These are phyloP conservation scores for Aspergillus coremiiformis DNA, from an alignment of 495 filamentous ascomycete species.

Conservation along the genomic window DNA sequence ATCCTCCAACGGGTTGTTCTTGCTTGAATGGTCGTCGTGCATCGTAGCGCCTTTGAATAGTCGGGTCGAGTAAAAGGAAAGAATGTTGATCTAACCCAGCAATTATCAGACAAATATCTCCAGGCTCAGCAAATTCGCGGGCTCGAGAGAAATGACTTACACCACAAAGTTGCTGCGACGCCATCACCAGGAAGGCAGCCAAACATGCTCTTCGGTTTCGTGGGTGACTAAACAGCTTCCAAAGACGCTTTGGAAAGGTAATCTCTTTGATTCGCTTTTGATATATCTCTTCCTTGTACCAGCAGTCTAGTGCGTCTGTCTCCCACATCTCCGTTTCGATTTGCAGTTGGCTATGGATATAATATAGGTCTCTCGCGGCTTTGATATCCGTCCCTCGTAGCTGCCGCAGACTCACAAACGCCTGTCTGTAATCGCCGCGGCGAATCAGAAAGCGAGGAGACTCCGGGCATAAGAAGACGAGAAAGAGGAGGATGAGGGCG, in stretches of 20 bases:
- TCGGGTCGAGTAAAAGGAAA: slow-evolving; percentile 64
- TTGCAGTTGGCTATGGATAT: slow-evolving; percentile 55
- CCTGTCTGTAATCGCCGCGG: slow-evolving; percentile 51
- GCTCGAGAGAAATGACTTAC: not conserved
- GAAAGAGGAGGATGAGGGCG: slow-evolving; percentile 52
- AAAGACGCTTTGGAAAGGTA: not conserved
- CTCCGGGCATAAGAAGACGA: slow-evolving; percentile 67
- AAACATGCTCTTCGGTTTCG: slow-evolving; percentile 54
- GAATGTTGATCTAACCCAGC: slow-evolving; percentile 51
- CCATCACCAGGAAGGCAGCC: slow-evolving; percentile 57
- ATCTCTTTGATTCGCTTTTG: slow-evolving; percentile 3
- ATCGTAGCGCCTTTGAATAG: slow-evolving; percentile 56
- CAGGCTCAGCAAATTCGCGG: not conserved
- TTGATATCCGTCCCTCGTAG: slow-evolving; percentile 59
- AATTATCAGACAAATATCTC: not conserved
- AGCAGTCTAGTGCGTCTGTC: not conserved
- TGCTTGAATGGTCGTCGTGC: slow-evolving; percentile 17
- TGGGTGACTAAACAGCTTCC: slow-evolving; percentile 48
- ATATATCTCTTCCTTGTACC: slow-evolving; percentile 14
- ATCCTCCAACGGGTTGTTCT: not conserved
- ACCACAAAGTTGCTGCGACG: slow-evolving; percentile 70
- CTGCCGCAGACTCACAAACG: slow-evolving; percentile 49
- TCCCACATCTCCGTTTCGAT: slow-evolving; percentile 21
- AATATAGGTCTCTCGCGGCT: slow-evolving; percentile 66
- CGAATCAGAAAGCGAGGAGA: slow-evolving; percentile 55